Base-by-base conservation (phyloP, 1,284 basidiomycete species). In the Cryptococcus depauperatus region DNA sequence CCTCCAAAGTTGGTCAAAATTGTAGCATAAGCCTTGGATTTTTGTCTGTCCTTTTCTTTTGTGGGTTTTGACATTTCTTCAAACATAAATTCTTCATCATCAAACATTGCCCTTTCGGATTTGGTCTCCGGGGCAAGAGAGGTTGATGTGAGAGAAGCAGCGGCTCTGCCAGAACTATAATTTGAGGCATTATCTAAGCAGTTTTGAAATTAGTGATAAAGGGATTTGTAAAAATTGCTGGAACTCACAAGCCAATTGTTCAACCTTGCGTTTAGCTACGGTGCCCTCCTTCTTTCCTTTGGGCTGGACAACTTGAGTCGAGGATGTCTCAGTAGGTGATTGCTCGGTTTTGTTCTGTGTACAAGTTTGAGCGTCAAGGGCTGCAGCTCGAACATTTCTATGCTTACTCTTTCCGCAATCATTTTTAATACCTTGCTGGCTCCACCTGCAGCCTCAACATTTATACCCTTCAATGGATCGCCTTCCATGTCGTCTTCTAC, bases 61-160 rank as follows among this genome's bases (percentile, higher is more conserved):
- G 82, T 83, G 19, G 81, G 80, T 53, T 81, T 84, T 16, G 80
- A 77, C 54, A 93, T 79, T 30, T 85, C 85, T 64, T 90, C 88
- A 57, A 89, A 93, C 89, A 92, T 91, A 25, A 90, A 75, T 64
- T 74, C 76, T 54, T 79, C 77, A 56, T 93, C 90, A 66, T 95
- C 90, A 78, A 90, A 89, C 21, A 92, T 73, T 3, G 92, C 79
- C 50, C 86, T 82, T 42, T 92, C 83, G 41, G 78, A 82, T 38
- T 76, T 76, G 5, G 82, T 82, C 45, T 83, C 80, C 5, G 90
- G 84, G 54, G 87, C 86, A 35, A 92, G 78, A 1, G 88, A 83
- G 0, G 93, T 96, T 3, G 87, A 91, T 0, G 95, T 99, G 39
- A 98, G 73, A 2, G 89, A 89, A 2, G 93, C 93, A 23, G 92